Evolutionary conservation across 2,329 filamentous ascomycete genomes (phyloP).

Genomic region (Trichoderma arundinaceum): DNA sequence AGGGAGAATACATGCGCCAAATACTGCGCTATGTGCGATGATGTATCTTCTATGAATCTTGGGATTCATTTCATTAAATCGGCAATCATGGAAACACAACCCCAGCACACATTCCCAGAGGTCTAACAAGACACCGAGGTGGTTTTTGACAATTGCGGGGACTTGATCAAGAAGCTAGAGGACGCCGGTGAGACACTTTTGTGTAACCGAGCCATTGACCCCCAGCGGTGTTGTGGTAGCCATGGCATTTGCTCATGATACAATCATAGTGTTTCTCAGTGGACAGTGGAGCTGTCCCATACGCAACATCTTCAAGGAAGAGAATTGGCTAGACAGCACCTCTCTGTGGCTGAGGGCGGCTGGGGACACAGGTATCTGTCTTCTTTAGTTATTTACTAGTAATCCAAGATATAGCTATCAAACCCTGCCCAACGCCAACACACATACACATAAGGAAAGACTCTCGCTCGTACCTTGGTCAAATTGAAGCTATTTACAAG

Average conservation of each 20-base stretch:
- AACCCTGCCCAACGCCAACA: no score
- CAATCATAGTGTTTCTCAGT: not conserved
- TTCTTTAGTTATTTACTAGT: no score
- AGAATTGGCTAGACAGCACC: no score
- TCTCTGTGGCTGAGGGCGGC: no score
- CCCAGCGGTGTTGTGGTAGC: not conserved
- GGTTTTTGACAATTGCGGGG: not conserved
- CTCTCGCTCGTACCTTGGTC: no score
- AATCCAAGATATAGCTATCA: no score
- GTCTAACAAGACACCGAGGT: not conserved
- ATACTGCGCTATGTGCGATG: no score
- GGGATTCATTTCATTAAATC: not conserved
- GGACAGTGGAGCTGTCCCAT: not conserved
- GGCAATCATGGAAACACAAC: not conserved
- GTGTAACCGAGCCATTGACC: not conserved
- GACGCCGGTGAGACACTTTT: not conserved
- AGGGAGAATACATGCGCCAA: no score
- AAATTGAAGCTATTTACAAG: no score
- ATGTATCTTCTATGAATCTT: no score
- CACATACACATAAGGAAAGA: no score
- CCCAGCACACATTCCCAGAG: not conserved
- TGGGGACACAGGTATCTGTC: no score
- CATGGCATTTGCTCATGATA: not conserved
- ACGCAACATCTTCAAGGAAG: not conserved
- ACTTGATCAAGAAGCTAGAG: not conserved